Conservation (phyloP, 257 asterid genomes). For the Ilex aquifolium region DNA sequence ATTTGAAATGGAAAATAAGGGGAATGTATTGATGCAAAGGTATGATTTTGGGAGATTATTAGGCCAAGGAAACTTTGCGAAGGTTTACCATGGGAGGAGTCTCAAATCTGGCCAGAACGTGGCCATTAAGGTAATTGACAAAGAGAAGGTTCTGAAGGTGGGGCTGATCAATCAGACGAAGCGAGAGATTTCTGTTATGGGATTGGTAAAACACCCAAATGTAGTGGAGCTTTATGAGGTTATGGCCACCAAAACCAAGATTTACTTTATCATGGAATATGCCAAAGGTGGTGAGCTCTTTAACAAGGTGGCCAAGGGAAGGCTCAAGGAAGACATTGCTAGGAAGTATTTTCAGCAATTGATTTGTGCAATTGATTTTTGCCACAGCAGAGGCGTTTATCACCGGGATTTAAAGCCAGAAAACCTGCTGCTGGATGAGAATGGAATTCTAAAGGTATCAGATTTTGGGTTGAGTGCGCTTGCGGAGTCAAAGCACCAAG, state of each 20-base stretch:
- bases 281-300: too few species aligned
- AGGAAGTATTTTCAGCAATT: slow-evolving; percentile 65
- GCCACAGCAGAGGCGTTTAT: slow-evolving; percentile 34
- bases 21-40: slow-evolving; percentile 57
- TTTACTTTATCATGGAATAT: too few species aligned
- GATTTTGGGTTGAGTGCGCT: slow-evolving; percentile 81
- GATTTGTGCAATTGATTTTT: slow-evolving; percentile 35
- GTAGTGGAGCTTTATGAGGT: slow-evolving; percentile 62
- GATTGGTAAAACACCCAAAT: slow-evolving; percentile 50
- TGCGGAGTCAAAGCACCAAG: slow-evolving; percentile 42
- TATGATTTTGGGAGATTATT: slow-evolving; percentile 72
- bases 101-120: slow-evolving; percentile 54
- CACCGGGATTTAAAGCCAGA: slow-evolving; percentile 82
- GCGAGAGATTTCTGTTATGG: slow-evolving; percentile 69
- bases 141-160: slow-evolving; percentile 52
- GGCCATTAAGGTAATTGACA: slow-evolving; percentile 80
- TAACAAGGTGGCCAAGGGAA: slow-evolving; percentile 34
- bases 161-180: slow-evolving; percentile 67
- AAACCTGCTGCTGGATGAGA: slow-evolving; percentile 61
- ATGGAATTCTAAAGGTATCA: slow-evolving; percentile 58
- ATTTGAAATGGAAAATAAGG: slow-evolving; percentile 39
- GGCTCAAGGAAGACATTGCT: slow-evolving; percentile 52
- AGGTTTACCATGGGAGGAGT: slow-evolving; percentile 66
- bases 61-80: slow-evolving; percentile 81
- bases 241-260: slow-evolving; percentile 29